phyloP scores from a whole-genome alignment of 2,329 filamentous ascomycete species.

The Helminthosporium solani region DNA sequence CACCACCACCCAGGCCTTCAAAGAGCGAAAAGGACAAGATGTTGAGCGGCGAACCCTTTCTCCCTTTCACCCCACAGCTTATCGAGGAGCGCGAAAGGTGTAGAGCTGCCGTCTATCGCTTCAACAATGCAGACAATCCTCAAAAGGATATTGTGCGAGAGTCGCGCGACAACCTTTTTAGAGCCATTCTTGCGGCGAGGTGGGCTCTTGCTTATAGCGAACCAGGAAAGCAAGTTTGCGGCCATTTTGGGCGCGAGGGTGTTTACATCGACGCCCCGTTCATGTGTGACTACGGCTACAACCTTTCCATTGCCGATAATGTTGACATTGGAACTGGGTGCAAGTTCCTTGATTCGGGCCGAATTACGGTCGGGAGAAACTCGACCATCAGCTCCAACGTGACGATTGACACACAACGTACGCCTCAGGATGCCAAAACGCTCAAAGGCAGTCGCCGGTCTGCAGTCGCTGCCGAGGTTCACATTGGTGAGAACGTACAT shows the following conservation, averaged over 20 bases:
- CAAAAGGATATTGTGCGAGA: slow-evolving; percentile 64
- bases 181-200: slow-evolving; percentile 67
- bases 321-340: slow-evolving; percentile 82
- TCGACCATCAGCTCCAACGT: slow-evolving; percentile 75
- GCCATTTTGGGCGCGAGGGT: slow-evolving; percentile 65
- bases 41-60: slow-evolving; percentile 76
- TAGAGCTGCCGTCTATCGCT: slow-evolving; percentile 75
- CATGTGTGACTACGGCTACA: slow-evolving; percentile 92
- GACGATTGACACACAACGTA: slow-evolving; percentile 75
- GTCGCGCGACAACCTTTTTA: slow-evolving; percentile 69
- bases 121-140: slow-evolving; percentile 81
- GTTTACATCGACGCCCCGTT: slow-evolving; percentile 86
- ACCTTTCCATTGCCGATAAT: slow-evolving; percentile 82
- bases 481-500: slow-evolving; percentile 72
- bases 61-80: slow-evolving; percentile 75
- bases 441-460: slow-evolving; percentile 72
- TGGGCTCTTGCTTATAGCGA: slow-evolving; percentile 46
- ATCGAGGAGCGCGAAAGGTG: slow-evolving; percentile 83
- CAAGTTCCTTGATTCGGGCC: slow-evolving; percentile 81
- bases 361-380: slow-evolving; percentile 77
- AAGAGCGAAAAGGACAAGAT: slow-evolving; percentile 86
- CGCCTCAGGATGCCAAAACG: slow-evolving; percentile 70
- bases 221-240: slow-evolving; percentile 37
- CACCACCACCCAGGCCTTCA: slow-evolving; percentile 28
- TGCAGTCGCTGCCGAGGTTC: slow-evolving; percentile 69